Evolutionary conservation across 2,329 filamentous ascomycete genomes (phyloP), one percentile per base, ranked within the genome.

Genomic region (Penicillium sp.): DNA sequence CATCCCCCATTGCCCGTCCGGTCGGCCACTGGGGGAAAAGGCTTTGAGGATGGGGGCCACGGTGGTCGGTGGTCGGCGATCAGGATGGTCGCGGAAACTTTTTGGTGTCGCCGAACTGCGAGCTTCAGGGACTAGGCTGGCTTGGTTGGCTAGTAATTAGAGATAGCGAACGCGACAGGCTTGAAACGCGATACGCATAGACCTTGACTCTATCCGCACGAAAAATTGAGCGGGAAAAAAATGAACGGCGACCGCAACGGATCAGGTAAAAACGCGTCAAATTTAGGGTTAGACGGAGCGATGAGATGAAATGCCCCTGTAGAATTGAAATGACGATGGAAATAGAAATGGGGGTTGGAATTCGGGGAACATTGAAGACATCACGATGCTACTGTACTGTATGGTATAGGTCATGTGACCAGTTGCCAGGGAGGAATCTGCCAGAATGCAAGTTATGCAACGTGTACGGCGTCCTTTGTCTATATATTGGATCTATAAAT

Each of bases 1-100:
- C 78, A 81, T 82, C 68, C 74, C 76, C 69, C 69, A 71, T 71
- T 67, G 65, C 65, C 66, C 61, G 63, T 62, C 61, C 54, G 57
- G 56, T 60, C 62, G 67, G 67, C 67, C 62, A 63, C 64, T 64
- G 61, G 66, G 63, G 60, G 64, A 54, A 48, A 57, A 55, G 45
- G 55, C 48, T 56, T 61, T 64, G 43, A 61, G 61, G 58, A 67
- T 68, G 46, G 64, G 66, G 64, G 65, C 65, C 65, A 69, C 64
- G 65, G 58, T 68, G 65, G 54, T 39, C 37, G 37, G 37, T 57
- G 37, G 22, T 57, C n/a, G 50, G 34, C 32, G 37, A 42, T 26
- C 34, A 13, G 19, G 43, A 41, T 47, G 35, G 37, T 45, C 26
- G 48, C 45, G 46, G 43, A 43, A 43, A n/a, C 13, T 21, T 19